A percentile compares a stretch with the other conserved stretches of the same genome.
Conservation (phyloP, 2,329 filamentous ascomycete genomes). For the Pleomassaria siparia region DNA sequence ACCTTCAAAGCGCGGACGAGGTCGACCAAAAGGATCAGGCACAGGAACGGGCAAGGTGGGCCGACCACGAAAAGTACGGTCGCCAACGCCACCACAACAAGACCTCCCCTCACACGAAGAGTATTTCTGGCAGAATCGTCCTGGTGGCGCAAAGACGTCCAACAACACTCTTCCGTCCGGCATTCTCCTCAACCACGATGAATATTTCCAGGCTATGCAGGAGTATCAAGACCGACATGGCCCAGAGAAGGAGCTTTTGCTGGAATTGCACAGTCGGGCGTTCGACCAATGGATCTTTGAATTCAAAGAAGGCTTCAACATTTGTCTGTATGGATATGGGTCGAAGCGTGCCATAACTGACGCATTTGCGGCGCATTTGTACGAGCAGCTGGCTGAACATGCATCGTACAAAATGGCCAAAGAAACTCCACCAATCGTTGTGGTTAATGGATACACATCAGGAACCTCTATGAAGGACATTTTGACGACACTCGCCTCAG, state of each 20-base stretch:
- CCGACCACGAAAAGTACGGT: constrained; percentile 63
- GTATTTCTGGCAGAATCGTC: constrained; percentile 91
- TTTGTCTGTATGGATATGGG: constrained; percentile 91
- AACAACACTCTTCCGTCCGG: constrained; percentile 78
- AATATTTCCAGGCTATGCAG: constrained; percentile 75
- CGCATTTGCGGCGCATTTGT: constrained; percentile 71
- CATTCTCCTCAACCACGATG: constrained; percentile 81
- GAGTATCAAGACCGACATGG: constrained; percentile 69
- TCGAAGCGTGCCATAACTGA: constrained; percentile 79
- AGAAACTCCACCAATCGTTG: constrained; percentile 64
- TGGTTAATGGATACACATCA: constrained; percentile 82
- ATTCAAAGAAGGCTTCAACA: constrained; percentile 78
- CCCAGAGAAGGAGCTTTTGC: constrained; percentile 69
- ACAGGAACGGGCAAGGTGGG: constrained; percentile 46
- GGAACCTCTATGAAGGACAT: constrained; percentile 69
- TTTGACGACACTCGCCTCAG: constrained; percentile 66
- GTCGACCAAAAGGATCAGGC: constrained; percentile 50
- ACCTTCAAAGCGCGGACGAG: constrained; percentile 55
- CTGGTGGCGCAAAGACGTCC: constrained; percentile 79
- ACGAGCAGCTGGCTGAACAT: constrained; percentile 46
- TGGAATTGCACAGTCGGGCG: constrained; percentile 73
- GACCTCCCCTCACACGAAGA: constrained; percentile 85
- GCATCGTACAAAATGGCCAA: constrained; percentile 30
- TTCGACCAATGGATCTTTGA: constrained; percentile 95
- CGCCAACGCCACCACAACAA: constrained; percentile 74